Base-by-base conservation (phyloP, 2,329 filamentous ascomycete species). In the Dothistroma septosporum region DNA sequence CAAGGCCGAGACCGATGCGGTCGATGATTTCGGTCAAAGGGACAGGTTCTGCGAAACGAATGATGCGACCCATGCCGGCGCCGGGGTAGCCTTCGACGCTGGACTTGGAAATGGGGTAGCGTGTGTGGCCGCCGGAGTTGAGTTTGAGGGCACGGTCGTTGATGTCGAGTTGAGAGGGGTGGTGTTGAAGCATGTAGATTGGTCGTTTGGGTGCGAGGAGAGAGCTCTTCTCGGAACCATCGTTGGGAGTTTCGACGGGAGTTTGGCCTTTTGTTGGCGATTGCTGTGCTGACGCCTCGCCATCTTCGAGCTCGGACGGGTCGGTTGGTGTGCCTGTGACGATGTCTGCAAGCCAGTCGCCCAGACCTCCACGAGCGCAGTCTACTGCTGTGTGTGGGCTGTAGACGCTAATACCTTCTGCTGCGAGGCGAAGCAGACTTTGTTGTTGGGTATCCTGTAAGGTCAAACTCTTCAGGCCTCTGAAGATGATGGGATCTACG, bases 331-430 rank as follows among this genome's bases (percentile, higher is more conserved):
- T 80, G 33, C 85, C 87, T 1, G 87, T 87, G 21, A 97, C 85
- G 53, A 95, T 87, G 71, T 95, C 89, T 62, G 91, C 91, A 10
- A 99, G 86, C 93, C 93, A 99, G 74, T 96, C 91, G 72, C 92
- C 95, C 68, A 99, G 85, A 4, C 94, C 94, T 19, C 87, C 85
- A 0, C 87, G 85, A 0, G 90, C 90, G 44, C 91, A 91, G 76
- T 99, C 94, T 48, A 97, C 86, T 14, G 94, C 93, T 0, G 94
- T 99, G 77, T 99, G 94, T 0, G 94, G 94, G 66, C 89, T 92
- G 80, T 97, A 99, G 59, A 99, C 76, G 37, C 92, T 95, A 70
- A 99, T 91, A 37, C 93, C 92, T 74, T 90, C 86, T 64, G 90
- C 89, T 52, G 88, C 89, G 12, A 99, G 83, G 49, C 88, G 85